phyloP scores from a whole-genome alignment of 1,284 basidiomycete genomes.

The Tylopilus sp. region DNA sequence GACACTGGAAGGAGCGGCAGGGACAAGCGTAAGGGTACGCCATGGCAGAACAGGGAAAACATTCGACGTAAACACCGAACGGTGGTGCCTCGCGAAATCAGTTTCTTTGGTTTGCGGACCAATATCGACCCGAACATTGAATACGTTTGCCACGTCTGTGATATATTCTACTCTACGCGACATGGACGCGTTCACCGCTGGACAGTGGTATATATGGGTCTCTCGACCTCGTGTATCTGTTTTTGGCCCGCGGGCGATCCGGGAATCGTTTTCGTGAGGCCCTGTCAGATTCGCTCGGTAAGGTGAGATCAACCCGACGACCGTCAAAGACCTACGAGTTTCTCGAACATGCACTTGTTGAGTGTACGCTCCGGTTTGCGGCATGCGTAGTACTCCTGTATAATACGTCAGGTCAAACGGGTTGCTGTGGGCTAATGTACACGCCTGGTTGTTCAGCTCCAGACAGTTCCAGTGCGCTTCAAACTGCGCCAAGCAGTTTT shows the following conservation, averaged over 20 bases:
- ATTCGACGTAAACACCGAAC: conserved; percentile 24
- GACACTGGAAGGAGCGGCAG: not conserved
- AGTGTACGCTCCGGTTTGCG: conserved; percentile 86
- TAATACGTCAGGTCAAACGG: not conserved
- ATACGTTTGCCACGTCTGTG: conserved; percentile 1
- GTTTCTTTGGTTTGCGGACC: not conserved
- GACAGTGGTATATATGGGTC: conserved; percentile 73
- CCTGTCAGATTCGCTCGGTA: conserved; percentile 46
- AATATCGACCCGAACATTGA: not conserved
- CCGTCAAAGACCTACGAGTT: conserved; percentile 63
- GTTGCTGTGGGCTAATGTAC: conserved; percentile 9
- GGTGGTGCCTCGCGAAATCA: too few species aligned
- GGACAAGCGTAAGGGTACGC: not conserved
- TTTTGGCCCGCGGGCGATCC: conserved; percentile 82
- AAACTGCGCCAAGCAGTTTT: conserved; percentile 88
- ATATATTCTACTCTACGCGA: conserved; percentile 25
- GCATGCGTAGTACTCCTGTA: conserved; percentile 82
- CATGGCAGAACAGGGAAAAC: conserved; percentile 19
- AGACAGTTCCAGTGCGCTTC: conserved; percentile 95
- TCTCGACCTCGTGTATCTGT: conserved; percentile 88
- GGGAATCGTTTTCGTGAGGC: conserved; percentile 89
- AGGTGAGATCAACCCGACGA: not conserved
- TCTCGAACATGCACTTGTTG: conserved; percentile 96
- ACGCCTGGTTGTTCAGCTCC: conserved; percentile 92
- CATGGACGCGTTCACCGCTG: conserved; percentile 54